Conservation (phyloP, 345 rosid species). For the Gossypium stocksii region DNA sequence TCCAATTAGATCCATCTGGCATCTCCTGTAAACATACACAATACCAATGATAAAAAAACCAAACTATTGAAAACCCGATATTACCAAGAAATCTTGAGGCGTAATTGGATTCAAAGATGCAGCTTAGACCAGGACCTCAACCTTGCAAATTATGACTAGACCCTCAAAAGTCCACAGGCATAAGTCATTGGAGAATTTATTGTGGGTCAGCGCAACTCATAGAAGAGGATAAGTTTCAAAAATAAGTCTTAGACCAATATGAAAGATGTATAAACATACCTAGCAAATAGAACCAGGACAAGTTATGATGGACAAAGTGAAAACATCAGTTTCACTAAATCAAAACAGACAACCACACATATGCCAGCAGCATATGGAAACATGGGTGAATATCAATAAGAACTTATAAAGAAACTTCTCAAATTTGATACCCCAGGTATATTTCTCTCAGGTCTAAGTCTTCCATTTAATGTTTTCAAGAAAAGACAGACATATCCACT, state of each 20-base stretch:
- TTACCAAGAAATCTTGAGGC: neutral
- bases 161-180: constrained; percentile 1
- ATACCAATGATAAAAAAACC: neutral
- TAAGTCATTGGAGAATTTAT: neutral
- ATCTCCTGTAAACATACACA: constrained; percentile 35
- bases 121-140: neutral
- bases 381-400: neutral
- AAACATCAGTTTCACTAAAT: neutral
- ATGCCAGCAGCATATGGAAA: neutral
- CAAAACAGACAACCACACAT: neutral
- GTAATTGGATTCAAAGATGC: neutral
- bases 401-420: neutral
- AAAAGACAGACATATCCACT: neutral
- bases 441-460: neutral
- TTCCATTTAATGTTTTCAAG: neutral
- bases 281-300: neutral
- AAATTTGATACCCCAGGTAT: neutral
- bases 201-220: neutral
- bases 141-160: neutral
- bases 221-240: neutral
- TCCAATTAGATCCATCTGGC: constrained; percentile 54
- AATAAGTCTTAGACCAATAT: neutral
- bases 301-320: neutral
- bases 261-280: neutral
- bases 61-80: neutral